Conservation (phyloP, 805 yeast genomes). For the Kuraishia ogatae region DNA sequence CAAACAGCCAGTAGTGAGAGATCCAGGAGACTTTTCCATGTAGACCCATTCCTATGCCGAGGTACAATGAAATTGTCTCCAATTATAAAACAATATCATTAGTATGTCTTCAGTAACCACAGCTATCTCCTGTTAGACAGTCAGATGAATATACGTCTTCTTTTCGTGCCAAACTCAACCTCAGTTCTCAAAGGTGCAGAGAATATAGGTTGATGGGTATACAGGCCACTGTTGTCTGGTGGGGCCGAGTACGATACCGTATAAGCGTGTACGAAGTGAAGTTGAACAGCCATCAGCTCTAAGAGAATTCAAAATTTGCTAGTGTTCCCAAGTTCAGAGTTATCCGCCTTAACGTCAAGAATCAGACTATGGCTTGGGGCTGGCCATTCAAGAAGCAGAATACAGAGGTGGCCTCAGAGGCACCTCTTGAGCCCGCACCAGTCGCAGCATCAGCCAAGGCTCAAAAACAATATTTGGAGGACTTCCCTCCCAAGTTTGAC, state of each 20-base stretch:
- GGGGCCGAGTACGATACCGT: neutral
- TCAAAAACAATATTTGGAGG: conserved; percentile 31
- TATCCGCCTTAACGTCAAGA: neutral
- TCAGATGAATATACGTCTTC: too few species aligned
- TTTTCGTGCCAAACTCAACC: too few species aligned
- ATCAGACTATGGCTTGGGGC: neutral
- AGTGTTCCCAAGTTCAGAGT: too few species aligned
- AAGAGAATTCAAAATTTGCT: too few species aligned
- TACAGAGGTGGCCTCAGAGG: neutral
- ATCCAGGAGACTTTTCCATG: too few species aligned
- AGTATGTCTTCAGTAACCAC: too few species aligned
- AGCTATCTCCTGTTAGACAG: too few species aligned
- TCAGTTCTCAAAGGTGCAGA: neutral
- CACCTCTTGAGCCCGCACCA: neutral
- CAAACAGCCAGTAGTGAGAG: too few species aligned
- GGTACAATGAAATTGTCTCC: too few species aligned
- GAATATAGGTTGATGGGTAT: neutral
- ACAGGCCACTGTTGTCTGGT: neutral
- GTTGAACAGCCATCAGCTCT: neutral
- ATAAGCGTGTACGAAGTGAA: neutral
- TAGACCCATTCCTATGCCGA: too few species aligned
- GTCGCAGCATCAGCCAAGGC: conserved; percentile 2
- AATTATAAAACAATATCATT: too few species aligned
- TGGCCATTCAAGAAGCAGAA: conserved; percentile 1
- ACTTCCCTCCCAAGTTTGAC: conserved; percentile 44